Percentiles rank a stretch among this genome's conserved stretches.
phyloP scores from a whole-genome alignment of 805 yeast genomes.

The Scheffersomyces stipitis region DNA sequence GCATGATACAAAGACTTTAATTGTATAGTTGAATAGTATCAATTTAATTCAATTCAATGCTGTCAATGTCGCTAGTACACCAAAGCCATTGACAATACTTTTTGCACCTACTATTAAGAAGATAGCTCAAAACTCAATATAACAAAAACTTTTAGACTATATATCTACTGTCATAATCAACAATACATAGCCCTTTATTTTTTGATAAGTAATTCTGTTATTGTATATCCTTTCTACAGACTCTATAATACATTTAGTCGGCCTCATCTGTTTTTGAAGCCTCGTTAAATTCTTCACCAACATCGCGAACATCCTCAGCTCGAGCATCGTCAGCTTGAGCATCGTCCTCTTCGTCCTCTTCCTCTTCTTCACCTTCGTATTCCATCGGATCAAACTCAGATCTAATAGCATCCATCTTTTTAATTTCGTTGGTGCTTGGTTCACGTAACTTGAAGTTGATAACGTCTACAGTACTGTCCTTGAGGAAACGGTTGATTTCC shows the following conservation, averaged over 20 bases:
- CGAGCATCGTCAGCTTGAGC: conserved; percentile 26
- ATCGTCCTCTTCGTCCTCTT: conserved; percentile 39
- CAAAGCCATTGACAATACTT: too few relatives aligned
- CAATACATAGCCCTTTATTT: too few relatives aligned
- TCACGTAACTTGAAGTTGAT: conserved; percentile 66
- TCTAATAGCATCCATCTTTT: conserved; percentile 65
- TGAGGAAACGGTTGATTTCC: conserved; percentile 54
- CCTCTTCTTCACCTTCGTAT: conserved; percentile 63
- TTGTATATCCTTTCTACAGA: too few relatives aligned
- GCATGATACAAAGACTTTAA: conserved; percentile 12
- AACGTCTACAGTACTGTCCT: conserved; percentile 58
- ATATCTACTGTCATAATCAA: too few relatives aligned
- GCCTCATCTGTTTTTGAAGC: background rate
- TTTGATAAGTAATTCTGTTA: too few relatives aligned
- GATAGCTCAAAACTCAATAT: too few relatives aligned
- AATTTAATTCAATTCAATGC: too few relatives aligned
- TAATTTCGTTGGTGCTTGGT: conserved; percentile 68
- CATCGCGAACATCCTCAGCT: conserved; percentile 15
- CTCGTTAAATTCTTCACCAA: conserved; percentile 7
- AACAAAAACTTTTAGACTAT: too few relatives aligned
- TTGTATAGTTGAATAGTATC: background rate
- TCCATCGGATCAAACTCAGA: conserved; percentile 77
- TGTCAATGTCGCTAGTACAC: too few relatives aligned
- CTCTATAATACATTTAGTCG: too few relatives aligned
- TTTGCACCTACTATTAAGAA: too few relatives aligned